Conservation (phyloP, 2,329 filamentous ascomycete genomes). For the Xylariaceae sp. region DNA sequence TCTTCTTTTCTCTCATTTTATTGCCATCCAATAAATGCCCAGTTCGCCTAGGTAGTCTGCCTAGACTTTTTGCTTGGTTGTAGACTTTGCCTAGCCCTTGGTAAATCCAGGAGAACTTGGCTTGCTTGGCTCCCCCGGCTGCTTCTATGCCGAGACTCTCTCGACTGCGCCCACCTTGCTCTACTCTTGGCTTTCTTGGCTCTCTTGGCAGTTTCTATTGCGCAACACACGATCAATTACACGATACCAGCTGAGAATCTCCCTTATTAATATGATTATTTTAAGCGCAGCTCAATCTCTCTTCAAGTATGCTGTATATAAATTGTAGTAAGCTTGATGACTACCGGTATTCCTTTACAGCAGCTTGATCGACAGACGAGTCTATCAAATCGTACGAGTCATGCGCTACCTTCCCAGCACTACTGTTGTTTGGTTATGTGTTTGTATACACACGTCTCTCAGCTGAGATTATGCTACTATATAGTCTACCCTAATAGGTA, state of each 20-base stretch:
- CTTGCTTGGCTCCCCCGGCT: slow-evolving; percentile 27
- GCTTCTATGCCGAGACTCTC: slow-evolving; percentile 40
- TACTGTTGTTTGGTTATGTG: neutral
- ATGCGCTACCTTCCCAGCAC: neutral
- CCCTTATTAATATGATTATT: neutral
- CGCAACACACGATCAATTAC: too few relatives aligned
- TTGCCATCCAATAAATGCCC: neutral
- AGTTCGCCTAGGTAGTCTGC: slow-evolving; percentile 10
- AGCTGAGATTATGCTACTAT: too few relatives aligned
- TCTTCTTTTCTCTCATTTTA: neutral
- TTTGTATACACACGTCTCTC: too few relatives aligned
- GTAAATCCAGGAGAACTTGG: slow-evolving; percentile 20
- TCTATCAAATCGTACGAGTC: neutral
- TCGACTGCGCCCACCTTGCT: slow-evolving; percentile 38
- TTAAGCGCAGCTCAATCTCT: neutral
- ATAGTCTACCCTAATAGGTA: neutral
- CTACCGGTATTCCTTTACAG: too few relatives aligned
- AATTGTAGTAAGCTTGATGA: slow-evolving; percentile 20
- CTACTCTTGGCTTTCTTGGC: slow-evolving; percentile 22
- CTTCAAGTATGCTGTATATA: neutral
- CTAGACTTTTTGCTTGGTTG: slow-evolving; percentile 13
- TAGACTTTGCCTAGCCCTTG: slow-evolving; percentile 18
- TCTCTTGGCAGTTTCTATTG: slow-evolving; percentile 27
- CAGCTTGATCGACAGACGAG: too few relatives aligned
- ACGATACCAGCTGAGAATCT: neutral